Evolutionary conservation across 805 yeast genomes (phyloP), one percentile per base, ranked within the genome.

Genomic region (Candida koratica): DNA sequence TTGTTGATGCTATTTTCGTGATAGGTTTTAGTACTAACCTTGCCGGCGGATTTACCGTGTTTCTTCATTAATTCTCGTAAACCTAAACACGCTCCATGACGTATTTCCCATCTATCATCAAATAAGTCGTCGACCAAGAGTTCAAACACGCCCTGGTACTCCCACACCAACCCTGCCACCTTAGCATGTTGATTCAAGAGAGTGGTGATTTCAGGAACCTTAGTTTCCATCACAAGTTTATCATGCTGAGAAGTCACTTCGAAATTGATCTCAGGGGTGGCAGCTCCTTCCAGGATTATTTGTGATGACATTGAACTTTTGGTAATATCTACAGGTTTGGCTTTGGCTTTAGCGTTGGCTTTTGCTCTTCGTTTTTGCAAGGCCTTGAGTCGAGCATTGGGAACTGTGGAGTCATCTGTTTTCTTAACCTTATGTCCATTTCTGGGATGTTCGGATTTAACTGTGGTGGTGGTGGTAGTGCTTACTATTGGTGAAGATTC

Each of bases 61-160:
- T 75, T 79, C 42, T 77, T 76, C 31, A 87, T 69, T 36, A 93
- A 71, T 56, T 93, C 99, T 53, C 97, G 71, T 25, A 93, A 64
- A 0, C 97, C 97, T 49, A 93, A 70, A 3, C 95, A 84, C 0
- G 97, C 88, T 23, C 98, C 99, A 60, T 93, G 99, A 48, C 99
- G 76, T 11, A 81, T 71, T 61, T 93, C 97, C 99, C 99, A 93
- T 28, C 71, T 69, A 26, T 86, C 95, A 42, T 81, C 80, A 53
- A 86, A 86, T 40, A 93, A 61, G 48, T 88, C 96, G 25, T 77
- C 77, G 41, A 87, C 62, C 25, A 93, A 60, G 15, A 88, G 64
- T 53, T 86, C 97, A 58, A 82, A 88, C 9, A 90, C 81, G 13
- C 96, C 95, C 66, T 89, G 96, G 48, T 89, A 86, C 36, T 87